Conservation (phyloP, 2,329 filamentous ascomycete genomes). For the Ustulina deusta region DNA sequence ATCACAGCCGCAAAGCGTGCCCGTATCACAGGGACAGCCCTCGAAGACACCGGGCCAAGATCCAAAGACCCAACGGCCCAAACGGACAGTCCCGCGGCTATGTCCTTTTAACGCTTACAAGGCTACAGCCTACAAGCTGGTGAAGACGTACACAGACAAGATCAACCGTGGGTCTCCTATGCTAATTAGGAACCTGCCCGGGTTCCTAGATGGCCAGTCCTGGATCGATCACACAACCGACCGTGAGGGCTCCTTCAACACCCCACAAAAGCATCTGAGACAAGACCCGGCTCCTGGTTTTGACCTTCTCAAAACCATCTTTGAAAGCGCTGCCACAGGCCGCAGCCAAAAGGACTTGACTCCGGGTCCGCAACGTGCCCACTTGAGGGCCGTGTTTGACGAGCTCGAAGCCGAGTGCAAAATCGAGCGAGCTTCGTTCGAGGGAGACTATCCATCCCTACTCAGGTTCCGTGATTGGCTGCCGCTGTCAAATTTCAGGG, state of each 20-base stretch:
- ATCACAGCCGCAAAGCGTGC: not conserved
- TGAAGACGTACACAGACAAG: slow-evolving; percentile 26
- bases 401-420: slow-evolving; percentile 19
- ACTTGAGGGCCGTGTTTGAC: slow-evolving; percentile 23
- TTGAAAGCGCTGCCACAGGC: slow-evolving; percentile 23
- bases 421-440: slow-evolving; percentile 7
- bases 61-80: not conserved
- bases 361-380: not conserved
- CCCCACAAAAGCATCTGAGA: not conserved
- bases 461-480: slow-evolving; percentile 31
- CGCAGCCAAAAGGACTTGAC: not conserved
- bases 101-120: slow-evolving; percentile 24
- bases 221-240: slow-evolving; percentile 22
- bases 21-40: not conserved
- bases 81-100: slow-evolving; percentile 7
- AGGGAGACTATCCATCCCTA: slow-evolving; percentile 24
- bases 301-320: slow-evolving; percentile 21
- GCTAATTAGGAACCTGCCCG: slow-evolving; percentile 31
- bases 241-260: slow-evolving; percentile 26
- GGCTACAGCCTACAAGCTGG: slow-evolving; percentile 23
- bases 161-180: slow-evolving; percentile 17
- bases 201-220: slow-evolving; percentile 22
- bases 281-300: slow-evolving; percentile 12
- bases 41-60: not conserved
- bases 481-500: slow-evolving; percentile 15